These are phyloP conservation scores for Stagonosporopsis chrysanthemi DNA, from an alignment of 2,329 filamentous ascomycete genomes.

Conservation along the genomic window DNA sequence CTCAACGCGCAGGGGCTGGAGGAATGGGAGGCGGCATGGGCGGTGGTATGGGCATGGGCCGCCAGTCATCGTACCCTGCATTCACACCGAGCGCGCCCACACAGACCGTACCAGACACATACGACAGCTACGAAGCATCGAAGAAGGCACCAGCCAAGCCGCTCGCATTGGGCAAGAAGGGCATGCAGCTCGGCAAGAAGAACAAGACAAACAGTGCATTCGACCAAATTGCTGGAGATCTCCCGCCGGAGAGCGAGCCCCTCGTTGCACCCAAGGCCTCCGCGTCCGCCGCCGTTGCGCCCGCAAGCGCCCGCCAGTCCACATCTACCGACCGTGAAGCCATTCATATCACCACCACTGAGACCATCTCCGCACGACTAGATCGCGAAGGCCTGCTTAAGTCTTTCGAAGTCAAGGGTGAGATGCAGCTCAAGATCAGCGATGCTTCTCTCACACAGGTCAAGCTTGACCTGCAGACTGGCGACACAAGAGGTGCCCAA, in stretches of 20 bases:
- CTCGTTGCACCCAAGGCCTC: slow-evolving; percentile 67
- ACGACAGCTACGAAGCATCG: slow-evolving; percentile 97
- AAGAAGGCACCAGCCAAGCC: slow-evolving; percentile 87
- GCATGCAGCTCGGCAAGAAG: slow-evolving; percentile 99
- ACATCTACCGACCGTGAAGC: slow-evolving; percentile 80
- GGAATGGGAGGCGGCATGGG: slow-evolving; percentile 41
- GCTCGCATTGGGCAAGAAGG: slow-evolving; percentile 85
- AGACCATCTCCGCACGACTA: slow-evolving; percentile 88
- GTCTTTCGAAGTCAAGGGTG: slow-evolving; percentile 87
- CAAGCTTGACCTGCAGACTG: slow-evolving; percentile 80
- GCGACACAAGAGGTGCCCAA: slow-evolving; percentile 82
- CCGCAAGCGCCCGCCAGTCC: slow-evolving; percentile 64
- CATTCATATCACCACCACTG: slow-evolving; percentile 86
- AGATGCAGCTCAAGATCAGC: slow-evolving; percentile 87
- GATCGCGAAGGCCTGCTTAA: slow-evolving; percentile 87
- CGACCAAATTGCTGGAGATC: slow-evolving; percentile 89
- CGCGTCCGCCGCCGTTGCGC: slow-evolving; percentile 61
- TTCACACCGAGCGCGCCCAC: slow-evolving; percentile 83
- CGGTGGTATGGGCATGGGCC: slow-evolving; percentile 58
- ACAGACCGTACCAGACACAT: slow-evolving; percentile 74
- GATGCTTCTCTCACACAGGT: slow-evolving; percentile 90
- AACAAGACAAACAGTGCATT: slow-evolving; percentile 98
- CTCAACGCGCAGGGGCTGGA: slow-evolving; percentile 61
- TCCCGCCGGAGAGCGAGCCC: slow-evolving; percentile 87
- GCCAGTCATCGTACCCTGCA: slow-evolving; percentile 84